Evolutionary conservation across 2,329 filamentous ascomycete genomes (phyloP).

Genomic region (Botrytis pseudocinerea): DNA sequence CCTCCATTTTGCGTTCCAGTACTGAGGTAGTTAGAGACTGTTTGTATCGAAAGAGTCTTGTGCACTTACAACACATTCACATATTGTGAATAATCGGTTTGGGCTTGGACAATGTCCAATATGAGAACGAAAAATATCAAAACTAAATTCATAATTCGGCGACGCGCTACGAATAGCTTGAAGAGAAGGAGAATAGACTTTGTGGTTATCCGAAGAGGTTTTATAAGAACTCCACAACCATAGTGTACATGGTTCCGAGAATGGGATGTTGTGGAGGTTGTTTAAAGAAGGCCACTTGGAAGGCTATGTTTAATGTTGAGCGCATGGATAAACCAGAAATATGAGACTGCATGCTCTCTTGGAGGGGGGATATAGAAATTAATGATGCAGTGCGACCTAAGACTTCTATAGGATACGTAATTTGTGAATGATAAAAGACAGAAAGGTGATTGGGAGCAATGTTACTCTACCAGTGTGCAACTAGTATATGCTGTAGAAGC

Average conservation of each 20-base stretch:
- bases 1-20: slow-evolving; percentile 47
- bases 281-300: not conserved
- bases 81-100: slow-evolving; percentile 33
- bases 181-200: not conserved
- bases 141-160: not conserved
- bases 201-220: not conserved
- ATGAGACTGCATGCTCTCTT: not conserved
- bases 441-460: not conserved
- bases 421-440: not conserved
- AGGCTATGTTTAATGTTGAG: too few species aligned
- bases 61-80: slow-evolving; percentile 35
- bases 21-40: slow-evolving; percentile 23
- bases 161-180: not conserved
- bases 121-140: not conserved
- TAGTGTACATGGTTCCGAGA: not conserved
- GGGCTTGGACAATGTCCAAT: slow-evolving; percentile 1
- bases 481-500: not conserved
- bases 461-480: not conserved
- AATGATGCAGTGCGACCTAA: slow-evolving; percentile 12
- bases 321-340: not conserved
- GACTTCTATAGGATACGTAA: not conserved
- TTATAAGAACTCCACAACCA: not conserved
- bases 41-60: not conserved
- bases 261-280: not conserved
- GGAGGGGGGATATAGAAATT: not conserved